Evolutionary conservation across 805 yeast species (phyloP).

Genomic region (Candida nanaspora): DNA sequence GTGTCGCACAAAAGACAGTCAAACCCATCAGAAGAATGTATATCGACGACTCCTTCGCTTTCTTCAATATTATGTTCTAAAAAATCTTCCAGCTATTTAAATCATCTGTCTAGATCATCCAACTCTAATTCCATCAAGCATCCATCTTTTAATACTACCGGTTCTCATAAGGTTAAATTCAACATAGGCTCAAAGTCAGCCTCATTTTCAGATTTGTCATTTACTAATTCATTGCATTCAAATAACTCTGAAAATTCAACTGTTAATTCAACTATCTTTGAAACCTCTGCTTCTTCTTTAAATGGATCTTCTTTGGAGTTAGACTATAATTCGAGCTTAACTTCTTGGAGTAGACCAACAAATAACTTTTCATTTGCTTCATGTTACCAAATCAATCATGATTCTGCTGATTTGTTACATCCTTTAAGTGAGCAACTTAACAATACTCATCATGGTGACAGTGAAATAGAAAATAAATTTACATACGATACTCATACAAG

Average conservation of each 20-base stretch:
- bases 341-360: too few relatives aligned
- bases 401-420: too few relatives aligned
- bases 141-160: neutral
- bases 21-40: neutral
- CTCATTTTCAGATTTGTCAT: neutral
- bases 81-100: neutral
- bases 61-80: slow-evolving; percentile 5
- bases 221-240: neutral
- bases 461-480: too few relatives aligned
- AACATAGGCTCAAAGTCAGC: neutral
- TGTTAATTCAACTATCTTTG: neutral
- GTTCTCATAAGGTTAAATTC: neutral
- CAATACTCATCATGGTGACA: too few relatives aligned
- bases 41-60: slow-evolving; percentile 5
- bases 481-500: too few relatives aligned
- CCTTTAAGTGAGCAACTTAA: too few relatives aligned
- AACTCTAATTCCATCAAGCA: neutral
- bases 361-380: too few relatives aligned
- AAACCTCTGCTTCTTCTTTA: neutral
- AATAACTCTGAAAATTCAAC: neutral
- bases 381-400: too few relatives aligned
- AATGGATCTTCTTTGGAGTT: neutral
- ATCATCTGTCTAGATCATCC: neutral
- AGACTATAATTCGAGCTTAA: neutral
- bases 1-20: too few relatives aligned